phyloP scores from a whole-genome alignment of 768 basidiomycete species.

The Lanmaoa pseudosensibilis region DNA sequence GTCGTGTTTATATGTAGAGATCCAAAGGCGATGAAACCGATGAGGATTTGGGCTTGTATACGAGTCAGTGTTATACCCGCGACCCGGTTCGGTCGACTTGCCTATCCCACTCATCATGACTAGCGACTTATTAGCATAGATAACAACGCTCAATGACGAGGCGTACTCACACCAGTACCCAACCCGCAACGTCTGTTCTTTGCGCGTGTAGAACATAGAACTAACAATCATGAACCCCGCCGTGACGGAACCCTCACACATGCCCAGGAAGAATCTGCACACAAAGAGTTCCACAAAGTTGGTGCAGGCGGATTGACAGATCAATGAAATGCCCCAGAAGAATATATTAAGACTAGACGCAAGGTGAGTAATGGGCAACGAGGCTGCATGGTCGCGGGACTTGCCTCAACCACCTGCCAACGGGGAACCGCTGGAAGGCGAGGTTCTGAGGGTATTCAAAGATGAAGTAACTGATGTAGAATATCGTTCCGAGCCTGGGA shows the following conservation, averaged over 20 bases:
- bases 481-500: conserved; percentile 69
- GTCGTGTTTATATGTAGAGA: conserved; percentile 56
- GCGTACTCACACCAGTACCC: conserved; percentile 71
- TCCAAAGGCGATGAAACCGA: conserved; percentile 69
- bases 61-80: conserved; percentile 7
- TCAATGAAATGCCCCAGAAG: conserved; percentile 62
- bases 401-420: conserved; percentile 80
- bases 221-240: conserved; percentile 77
- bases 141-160: background rate
- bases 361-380: background rate
- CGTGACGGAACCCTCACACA: conserved; percentile 71
- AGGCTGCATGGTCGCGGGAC: conserved; percentile 4
- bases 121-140: conserved; percentile 20
- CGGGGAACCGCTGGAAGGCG: conserved; percentile 68
- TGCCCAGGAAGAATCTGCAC: conserved; percentile 63
- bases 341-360: conserved; percentile 59
- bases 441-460: conserved; percentile 79
- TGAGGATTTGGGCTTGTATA: conserved; percentile 60
- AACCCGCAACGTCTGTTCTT: conserved; percentile 64
- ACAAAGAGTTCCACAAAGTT: conserved; percentile 65
- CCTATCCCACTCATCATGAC: conserved; percentile 78
- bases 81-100: conserved; percentile 13
- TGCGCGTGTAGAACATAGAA: conserved; percentile 76
- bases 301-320: conserved; percentile 66
- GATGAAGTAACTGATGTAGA: conserved; percentile 66